Base-by-base conservation (phyloP, 768 basidiomycete species). In the Pisolithus albus region DNA sequence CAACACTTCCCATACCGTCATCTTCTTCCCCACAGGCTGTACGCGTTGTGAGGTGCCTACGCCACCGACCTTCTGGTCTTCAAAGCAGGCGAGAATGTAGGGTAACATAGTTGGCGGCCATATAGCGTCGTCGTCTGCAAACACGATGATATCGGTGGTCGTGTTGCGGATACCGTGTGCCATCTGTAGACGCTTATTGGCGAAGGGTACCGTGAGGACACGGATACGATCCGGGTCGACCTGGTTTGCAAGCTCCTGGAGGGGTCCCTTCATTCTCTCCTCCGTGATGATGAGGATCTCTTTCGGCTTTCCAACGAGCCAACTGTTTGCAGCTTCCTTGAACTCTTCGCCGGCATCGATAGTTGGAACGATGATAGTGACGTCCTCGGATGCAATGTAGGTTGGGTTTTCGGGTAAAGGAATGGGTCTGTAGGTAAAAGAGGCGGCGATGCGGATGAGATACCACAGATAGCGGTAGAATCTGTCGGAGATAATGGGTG, bases 381-480 rank as follows among this genome's bases (percentile, higher is more conserved):
- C 92, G 73, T 96, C 92, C 65, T 96, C 92, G 1, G 81, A 77
- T 47, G 92, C 87, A 61, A 88, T 73, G 65, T 94, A 95, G 19
- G 92, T 94, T 1, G 92, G 91, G 65, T 91, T 86, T 72, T 87
- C 82, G 47, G 92, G 92, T 13, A 93, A 72, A 1, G 91, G 92
- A 43, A 95, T 82, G n/a, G 92, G 92, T 53, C 83, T 80, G 73
- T 94, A 94, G 40, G 84, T 81, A 59, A 78, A 75, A 21, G 80
- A 78, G n/a, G 91, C 92, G 34, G 79, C 69, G 26, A 95, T 65
- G 64, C 92, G 88, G 58, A 96, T 92, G 60, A 85, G 64, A 69
- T 86, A 95, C 92, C 92, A 94, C 52, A 94, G 75, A 74, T 94
- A 94, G 41, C 91, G 90, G 72, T 89, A 94, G 67, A 94, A 93